Conservation (phyloP, 2,329 filamentous ascomycete species). For the Tothia fuscella region DNA sequence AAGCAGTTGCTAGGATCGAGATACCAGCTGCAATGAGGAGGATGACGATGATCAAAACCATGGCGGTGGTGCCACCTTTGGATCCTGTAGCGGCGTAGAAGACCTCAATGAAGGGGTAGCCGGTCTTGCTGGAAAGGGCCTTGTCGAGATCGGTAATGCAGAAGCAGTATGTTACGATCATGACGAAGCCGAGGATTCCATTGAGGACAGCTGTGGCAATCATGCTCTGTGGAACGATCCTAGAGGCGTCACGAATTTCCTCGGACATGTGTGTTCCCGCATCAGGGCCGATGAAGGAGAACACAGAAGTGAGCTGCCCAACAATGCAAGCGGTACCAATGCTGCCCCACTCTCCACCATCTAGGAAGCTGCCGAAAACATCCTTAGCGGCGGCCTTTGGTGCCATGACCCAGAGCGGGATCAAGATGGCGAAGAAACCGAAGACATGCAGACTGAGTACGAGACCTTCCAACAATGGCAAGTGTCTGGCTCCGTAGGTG, state of each 20-base stretch:
- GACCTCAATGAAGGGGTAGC: conserved; percentile 18
- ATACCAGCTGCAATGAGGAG: conserved; percentile 19
- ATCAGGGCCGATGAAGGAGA: conserved; percentile 11
- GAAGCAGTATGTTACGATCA: conserved; percentile 26
- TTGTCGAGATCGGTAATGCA: conserved; percentile 9
- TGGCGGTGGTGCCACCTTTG: conserved; percentile 16
- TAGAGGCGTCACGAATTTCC: conserved; percentile 23
- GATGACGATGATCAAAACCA: conserved; percentile 18
- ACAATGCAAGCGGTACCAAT: conserved; percentile 17
- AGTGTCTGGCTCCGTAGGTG: conserved; percentile 17
- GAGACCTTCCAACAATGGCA: conserved; percentile 20
- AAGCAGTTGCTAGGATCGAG: conserved; percentile 21
- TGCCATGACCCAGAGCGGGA: conserved; percentile 21
- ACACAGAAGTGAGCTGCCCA: conserved; percentile 9
- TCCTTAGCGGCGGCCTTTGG: conserved; percentile 15
- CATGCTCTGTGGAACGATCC: conserved; percentile 29
- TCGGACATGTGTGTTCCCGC: conserved; percentile 16
- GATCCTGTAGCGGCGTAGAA: conserved; percentile 14
- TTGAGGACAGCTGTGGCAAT: conserved; percentile 22
- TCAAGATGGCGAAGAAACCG: conserved; percentile 21
- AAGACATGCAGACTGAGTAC: conserved; percentile 19
- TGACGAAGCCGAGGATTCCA: conserved; percentile 10
- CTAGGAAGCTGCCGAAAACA: conserved; percentile 18
- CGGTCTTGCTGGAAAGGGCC: conserved; percentile 6
- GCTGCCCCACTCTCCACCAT: conserved; percentile 17